Percentiles rank a stretch among this genome's conserved stretches.
Conservation (phyloP, 139 green algal genomes). For the Diplosphaera chodatii region DNA sequence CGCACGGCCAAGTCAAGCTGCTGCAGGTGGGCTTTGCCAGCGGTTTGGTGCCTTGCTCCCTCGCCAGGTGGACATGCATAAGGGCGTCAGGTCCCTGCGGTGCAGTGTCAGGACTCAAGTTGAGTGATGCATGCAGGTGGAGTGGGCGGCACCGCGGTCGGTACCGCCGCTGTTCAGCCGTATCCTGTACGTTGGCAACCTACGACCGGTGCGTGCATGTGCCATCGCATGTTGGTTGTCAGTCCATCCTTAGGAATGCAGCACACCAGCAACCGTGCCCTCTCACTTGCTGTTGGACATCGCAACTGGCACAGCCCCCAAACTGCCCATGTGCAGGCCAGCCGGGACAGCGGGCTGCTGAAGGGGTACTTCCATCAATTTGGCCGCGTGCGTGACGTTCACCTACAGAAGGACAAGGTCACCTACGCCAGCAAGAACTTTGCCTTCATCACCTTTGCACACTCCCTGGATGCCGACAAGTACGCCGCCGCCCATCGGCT, state of each 20-base stretch:
- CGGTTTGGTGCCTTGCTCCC: no score
- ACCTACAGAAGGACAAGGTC: neutral
- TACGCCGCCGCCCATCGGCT: slow-evolving; percentile 7
- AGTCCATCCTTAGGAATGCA: no score
- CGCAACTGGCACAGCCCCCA: no score
- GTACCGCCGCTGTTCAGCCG: slow-evolving; percentile 40
- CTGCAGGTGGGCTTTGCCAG: no score
- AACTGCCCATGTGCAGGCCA: no score
- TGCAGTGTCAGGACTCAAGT: no score
- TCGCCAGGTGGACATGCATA: no score
- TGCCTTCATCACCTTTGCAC: slow-evolving; percentile 48
- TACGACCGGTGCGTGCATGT: slow-evolving; percentile 24
- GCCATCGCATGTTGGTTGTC: no score
- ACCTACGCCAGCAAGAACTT: slow-evolving; percentile 18
- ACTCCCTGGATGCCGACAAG: slow-evolving; percentile 18
- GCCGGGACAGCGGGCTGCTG: neutral
- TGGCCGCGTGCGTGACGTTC: slow-evolving; percentile 1
- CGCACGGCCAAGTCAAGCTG: slow-evolving; percentile 28
- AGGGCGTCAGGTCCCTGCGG: no score
- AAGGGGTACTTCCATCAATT: slow-evolving; percentile 17
- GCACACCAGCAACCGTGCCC: no score
- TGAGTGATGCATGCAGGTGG: slow-evolving; percentile 36
- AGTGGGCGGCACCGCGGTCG: slow-evolving; percentile 26
- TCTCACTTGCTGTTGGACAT: no score
- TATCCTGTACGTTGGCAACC: slow-evolving; percentile 43